Conservation (phyloP, 1,284 basidiomycete species). For the Bondarzewia mesenterica region DNA sequence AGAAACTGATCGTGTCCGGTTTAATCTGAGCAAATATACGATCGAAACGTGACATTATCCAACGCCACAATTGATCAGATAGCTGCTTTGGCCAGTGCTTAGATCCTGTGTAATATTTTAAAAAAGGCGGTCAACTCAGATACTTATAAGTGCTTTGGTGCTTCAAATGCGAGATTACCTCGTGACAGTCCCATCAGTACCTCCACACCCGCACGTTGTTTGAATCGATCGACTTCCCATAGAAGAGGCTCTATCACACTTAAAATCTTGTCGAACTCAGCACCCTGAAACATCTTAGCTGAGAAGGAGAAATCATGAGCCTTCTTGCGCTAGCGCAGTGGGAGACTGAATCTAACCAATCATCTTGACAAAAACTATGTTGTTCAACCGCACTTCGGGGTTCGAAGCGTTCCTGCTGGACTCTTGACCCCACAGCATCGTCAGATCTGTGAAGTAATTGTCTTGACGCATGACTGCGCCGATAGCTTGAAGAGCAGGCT, state of each 20-base stretch:
- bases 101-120: slow-evolving; percentile 44
- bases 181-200: slow-evolving; percentile 70
- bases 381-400: slow-evolving; percentile 57
- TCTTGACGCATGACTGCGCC: slow-evolving; percentile 36
- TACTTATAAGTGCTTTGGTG: no score
- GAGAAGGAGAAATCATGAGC: slow-evolving; percentile 7
- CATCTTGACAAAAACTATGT: slow-evolving; percentile 60
- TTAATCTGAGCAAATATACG: slow-evolving; percentile 73
- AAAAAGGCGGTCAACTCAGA: slow-evolving; percentile 4
- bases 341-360: slow-evolving; percentile 36
- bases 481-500: slow-evolving; percentile 54
- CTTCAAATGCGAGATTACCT: slow-evolving; percentile 32
- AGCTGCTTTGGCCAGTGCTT: slow-evolving; percentile 82
- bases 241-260: slow-evolving; percentile 52
- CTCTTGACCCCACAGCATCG: slow-evolving; percentile 67
- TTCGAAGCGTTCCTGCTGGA: slow-evolving; percentile 42
- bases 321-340: slow-evolving; percentile 6
- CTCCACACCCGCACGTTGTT: slow-evolving; percentile 88
- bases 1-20: slow-evolving; percentile 75
- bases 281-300: slow-evolving; percentile 64
- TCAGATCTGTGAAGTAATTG: slow-evolving; percentile 55
- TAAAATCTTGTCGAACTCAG: slow-evolving; percentile 46
- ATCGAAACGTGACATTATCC: slow-evolving; percentile 69
- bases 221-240: slow-evolving; percentile 76
- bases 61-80: slow-evolving; percentile 67